phyloP scores from a whole-genome alignment of 805 yeast genomes.

The Candida odintsovae region DNA sequence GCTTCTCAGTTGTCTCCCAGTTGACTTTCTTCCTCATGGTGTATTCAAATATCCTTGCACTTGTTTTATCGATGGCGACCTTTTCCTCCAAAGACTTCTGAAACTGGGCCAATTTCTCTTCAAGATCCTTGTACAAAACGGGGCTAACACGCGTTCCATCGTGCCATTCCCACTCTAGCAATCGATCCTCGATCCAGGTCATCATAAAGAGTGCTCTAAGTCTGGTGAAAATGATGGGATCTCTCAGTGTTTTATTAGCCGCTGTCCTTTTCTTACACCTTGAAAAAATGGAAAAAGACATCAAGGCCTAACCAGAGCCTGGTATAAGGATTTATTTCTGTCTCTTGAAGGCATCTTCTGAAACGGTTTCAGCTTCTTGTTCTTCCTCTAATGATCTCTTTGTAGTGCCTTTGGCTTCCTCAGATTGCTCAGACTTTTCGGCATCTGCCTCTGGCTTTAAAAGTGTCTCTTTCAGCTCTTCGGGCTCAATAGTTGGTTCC shows the following conservation, averaged over 20 bases:
- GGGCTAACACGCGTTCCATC: not conserved
- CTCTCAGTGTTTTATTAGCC: not conserved
- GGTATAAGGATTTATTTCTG: not conserved
- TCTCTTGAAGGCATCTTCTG: not conserved
- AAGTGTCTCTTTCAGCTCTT: not conserved
- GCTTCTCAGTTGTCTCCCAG: not conserved
- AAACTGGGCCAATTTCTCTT: not conserved
- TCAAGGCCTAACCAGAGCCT: not conserved
- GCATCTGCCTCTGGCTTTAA: not conserved
- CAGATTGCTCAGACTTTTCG: not conserved
- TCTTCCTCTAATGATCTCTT: not conserved
- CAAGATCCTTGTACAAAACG: not conserved
- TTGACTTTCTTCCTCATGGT: not conserved
- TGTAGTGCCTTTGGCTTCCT: not conserved
- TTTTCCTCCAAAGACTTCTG: constrained; percentile 2
- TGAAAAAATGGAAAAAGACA: not conserved
- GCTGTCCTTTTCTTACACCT: not conserved
- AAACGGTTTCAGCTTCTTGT: not conserved
- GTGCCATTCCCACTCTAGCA: not conserved
- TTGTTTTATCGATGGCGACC: constrained; percentile 5
- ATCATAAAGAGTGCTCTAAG: not conserved
- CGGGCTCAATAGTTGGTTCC: not conserved
- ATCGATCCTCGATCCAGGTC: not conserved
- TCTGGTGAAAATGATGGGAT: not conserved
- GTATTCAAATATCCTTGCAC: constrained; percentile 9